Evolutionary conservation across 208 protist genomes (phyloP), one percentile per base, ranked within the genome.

Genomic region (Crithidia acanthocephali): DNA sequence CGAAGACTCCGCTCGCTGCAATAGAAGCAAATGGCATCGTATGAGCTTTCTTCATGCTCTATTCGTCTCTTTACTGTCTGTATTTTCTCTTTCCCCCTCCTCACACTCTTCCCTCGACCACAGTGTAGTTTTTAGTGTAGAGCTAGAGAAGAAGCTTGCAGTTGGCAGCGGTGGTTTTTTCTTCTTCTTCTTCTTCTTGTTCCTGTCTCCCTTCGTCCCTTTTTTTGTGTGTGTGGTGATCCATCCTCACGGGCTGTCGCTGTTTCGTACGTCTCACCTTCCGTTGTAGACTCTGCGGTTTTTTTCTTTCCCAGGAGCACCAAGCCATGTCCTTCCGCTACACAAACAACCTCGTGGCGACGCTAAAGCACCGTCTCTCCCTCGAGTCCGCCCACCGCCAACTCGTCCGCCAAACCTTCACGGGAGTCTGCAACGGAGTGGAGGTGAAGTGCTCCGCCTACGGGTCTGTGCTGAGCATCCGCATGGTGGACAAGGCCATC

Each of bases 321-420:
- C 6, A 7, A 66, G 8, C 35, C 16, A 96, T 96, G 91, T 96
- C 91, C 0, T 96, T 96, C 68, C 88, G 91, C 0, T 96, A 93
- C 70, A 94, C 91, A 2, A 96, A 96, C 65, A 87, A 90, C 74
- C 76, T 96, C 20, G 79, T 96, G 23, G 88, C 88, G 48, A 82
- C 65, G 23, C 55, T 96, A 48, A 89, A 91, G 77, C 87, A 96
- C 60, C 87, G 91, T 27, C 78, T 96, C 16, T 60, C 76, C 45
- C 76, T 96, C n/a, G 88, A 96, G 72, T 64, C 72, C 13, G 79
- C 87, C 23, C 79, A 91, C 37, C 88, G 91, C 45, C 74, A 81
- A 7, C 78, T 94, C 25, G 82, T 82, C 1, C 79, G 79, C 0
- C 79, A 82, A 22, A 87, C 72, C 23, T 94, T 92, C 66, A 77